Evolutionary conservation across 805 yeast genomes (phyloP), one percentile per base, ranked within the genome.

Genomic region (Wickerhamiella lipophila): DNA sequence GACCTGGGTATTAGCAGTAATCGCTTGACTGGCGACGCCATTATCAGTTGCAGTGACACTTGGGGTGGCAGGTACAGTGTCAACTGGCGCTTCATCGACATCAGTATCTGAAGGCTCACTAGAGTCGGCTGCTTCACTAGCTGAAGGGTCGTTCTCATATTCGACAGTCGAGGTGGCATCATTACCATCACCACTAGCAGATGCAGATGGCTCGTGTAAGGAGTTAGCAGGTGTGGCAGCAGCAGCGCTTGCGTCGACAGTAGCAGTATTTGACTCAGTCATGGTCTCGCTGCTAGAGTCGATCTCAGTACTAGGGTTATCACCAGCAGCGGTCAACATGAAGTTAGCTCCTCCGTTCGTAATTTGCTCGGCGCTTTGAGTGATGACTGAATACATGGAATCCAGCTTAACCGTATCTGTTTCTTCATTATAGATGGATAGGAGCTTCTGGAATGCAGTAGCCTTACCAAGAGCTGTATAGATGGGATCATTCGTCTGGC

Each of bases 261-360:
- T 44, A 16, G 41, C 47, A 23, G n/a, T n/a, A n/a, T n/a, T n/a
- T n/a, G n/a, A n/a, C n/a, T n/a, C n/a, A n/a, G n/a, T n/a, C n/a
- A n/a, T n/a, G n/a, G n/a, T n/a, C n/a, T n/a, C n/a, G n/a, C 32
- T 32, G 16, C 15, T 26, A 22, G n/a, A 15, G 23, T 23, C 41
- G 18, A 13, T 15, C 18, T 16, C 41, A 25, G 42, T 42, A 6
- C 26, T 38, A 25, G 42, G 21, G 19, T 44, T 23, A 19, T 13
- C 30, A 9, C 21, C 40, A 13, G 8, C 42, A 36, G 29, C 42
- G 5, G 46, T 29, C 16, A 39, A 15, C 32, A 48, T 30, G 13
- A 22, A 48, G 21, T 18, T 15, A 12, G 52, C 52, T 15, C 52
- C 52, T 16, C 52, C 52, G 8, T 15, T 25, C 9, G 52, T 49